A percentile compares a stretch with the other conserved stretches of the same genome.
Evolutionary conservation across 2,329 filamentous ascomycete genomes (phyloP).

Genomic region (Ilyonectria sp.): DNA sequence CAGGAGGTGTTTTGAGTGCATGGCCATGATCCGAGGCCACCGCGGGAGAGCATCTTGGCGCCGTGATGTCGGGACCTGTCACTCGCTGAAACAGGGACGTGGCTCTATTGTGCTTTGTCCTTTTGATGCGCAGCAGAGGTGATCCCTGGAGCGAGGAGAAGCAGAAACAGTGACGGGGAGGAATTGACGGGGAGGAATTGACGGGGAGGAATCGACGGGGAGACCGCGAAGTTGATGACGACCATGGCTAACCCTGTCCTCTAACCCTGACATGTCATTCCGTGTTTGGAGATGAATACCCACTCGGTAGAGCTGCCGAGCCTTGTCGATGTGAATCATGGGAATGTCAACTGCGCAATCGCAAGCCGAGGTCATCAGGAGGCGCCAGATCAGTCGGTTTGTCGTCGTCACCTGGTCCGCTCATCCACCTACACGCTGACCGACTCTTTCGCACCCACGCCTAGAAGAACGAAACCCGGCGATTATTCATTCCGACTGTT

Average conservation of each 20-base stretch:
- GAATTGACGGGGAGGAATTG: neutral
- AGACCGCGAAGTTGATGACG: constrained; percentile 3
- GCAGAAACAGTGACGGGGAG: constrained; percentile 4
- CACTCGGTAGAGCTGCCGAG: constrained; percentile 12
- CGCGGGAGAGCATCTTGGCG: neutral
- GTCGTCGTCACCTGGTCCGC: constrained; percentile 7
- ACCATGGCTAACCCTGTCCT: neutral
- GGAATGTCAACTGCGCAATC: neutral
- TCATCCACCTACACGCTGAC: constrained; percentile 11
- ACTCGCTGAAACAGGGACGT: constrained; percentile 13
- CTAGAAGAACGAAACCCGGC: constrained; percentile 6
- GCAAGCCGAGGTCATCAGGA: neutral
- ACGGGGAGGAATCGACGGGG: neutral
- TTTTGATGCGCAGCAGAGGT: constrained; percentile 5
- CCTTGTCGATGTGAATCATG: constrained; percentile 3
- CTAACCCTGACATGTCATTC: neutral
- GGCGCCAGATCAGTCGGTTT: constrained; percentile 9
- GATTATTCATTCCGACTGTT: constrained; percentile 10
- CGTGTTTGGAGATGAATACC: constrained; percentile 14
- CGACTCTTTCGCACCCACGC: neutral
- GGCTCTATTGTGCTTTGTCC: neutral
- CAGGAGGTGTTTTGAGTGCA: neutral
- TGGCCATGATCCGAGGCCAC: constrained; percentile 2
- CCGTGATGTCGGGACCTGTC: neutral
- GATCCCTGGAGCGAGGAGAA: neutral